Evolutionary conservation across 2,329 filamentous ascomycete genomes (phyloP), one percentile per base, ranked within the genome.

Genomic region (Trichoderma semiorbis): DNA sequence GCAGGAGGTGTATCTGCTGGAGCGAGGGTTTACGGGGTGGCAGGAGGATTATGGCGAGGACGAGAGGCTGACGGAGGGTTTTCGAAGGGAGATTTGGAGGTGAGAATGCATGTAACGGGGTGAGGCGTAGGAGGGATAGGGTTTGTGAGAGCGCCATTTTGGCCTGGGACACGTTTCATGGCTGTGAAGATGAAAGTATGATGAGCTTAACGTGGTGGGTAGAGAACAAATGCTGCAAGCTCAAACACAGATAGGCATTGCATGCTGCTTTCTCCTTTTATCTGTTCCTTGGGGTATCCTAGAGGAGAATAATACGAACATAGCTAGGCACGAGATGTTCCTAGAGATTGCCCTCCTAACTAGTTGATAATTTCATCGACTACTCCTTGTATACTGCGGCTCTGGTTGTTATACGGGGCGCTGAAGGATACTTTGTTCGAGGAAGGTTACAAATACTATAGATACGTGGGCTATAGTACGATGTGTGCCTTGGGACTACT

Each of bases 1-100:
- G 43, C 95, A 98, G 84, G 89, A 90, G 77, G 91, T 98, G 6
- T 92, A 88, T 80, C 90, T 98, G 7, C 85, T 98, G 3, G 92
- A 97, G 65, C 87, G 90, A 0, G 96, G 96, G 1, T 99, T 98
- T 79, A 88, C 90, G 16, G 89, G 91, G 71, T 99, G 96, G 96
- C 94, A 97, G 86, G 91, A 97, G 83, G 85, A 87, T 75, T 93
- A 91, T 82, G 95, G 94, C 0, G 85, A 88, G 67, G 94, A 98
- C 82, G 85, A 91, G 79, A 84, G 89, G 74, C 83, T 99, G 80
- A 98, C 96, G 0, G 93, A 97, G 81, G 92, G 86, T 1, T 98
- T 93, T 81, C 85, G 88, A 70, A 93, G 93, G 83, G 93, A 97
- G 82, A 83, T 98, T 63, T 98, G 95, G 95, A 86, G 88, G 75